Conservation (phyloP, 2,329 filamentous ascomycete genomes). For the Sclerotiophoma versabilis region DNA sequence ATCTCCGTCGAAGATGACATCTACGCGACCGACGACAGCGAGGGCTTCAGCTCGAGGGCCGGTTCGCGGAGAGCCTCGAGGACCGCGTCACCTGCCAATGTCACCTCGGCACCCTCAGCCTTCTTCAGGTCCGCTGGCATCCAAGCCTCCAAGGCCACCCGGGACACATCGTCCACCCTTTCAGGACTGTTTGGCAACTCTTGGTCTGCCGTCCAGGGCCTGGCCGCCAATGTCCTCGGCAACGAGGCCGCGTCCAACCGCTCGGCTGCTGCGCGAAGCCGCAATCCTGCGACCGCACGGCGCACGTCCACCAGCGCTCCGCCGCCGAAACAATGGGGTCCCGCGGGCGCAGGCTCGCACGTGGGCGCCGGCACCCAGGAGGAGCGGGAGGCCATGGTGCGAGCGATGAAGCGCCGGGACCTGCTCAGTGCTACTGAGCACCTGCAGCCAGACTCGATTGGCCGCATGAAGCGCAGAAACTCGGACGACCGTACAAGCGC, state of each 20-base stretch:
- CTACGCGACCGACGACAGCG: slow-evolving; percentile 44
- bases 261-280: slow-evolving; percentile 30
- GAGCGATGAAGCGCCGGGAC: slow-evolving; percentile 59
- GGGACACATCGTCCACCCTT: slow-evolving; percentile 40
- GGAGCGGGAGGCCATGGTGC: slow-evolving; percentile 55
- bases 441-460: slow-evolving; percentile 53
- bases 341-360: slow-evolving; percentile 45
- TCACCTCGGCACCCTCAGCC: slow-evolving; percentile 38
- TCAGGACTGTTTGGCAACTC: slow-evolving; percentile 57
- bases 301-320: slow-evolving; percentile 48
- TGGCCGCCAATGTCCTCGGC: slow-evolving; percentile 58
- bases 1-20: slow-evolving; percentile 58
- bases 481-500: slow-evolving; percentile 66
- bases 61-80: slow-evolving; percentile 49
- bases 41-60: slow-evolving; percentile 49
- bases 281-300: slow-evolving; percentile 41
- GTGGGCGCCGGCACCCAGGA: slow-evolving; percentile 56
- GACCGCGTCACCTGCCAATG: slow-evolving; percentile 44
- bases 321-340: slow-evolving; percentile 57
- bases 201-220: slow-evolving; percentile 58
- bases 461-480: slow-evolving; percentile 68
- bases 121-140: slow-evolving; percentile 33
- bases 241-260: slow-evolving; percentile 42
- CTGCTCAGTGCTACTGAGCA: slow-evolving; percentile 54
- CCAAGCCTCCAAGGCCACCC: slow-evolving; percentile 30